phyloP scores from a whole-genome alignment of 192 early-diverging fungal species.

The Coemansia sp. region DNA sequence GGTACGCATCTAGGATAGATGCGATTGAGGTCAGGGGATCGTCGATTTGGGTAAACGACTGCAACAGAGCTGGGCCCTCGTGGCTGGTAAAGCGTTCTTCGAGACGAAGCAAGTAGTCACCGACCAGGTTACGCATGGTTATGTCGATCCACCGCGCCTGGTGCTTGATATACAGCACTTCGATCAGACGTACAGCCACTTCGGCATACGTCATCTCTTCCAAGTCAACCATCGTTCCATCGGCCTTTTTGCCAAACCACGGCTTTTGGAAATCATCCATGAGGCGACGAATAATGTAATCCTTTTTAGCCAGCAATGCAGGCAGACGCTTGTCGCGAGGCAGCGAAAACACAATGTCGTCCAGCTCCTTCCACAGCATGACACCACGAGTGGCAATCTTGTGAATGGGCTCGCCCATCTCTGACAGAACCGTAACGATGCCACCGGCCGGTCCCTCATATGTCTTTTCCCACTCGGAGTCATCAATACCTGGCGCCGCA shows the following conservation, averaged over 20 bases:
- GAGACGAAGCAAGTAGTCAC: constrained; percentile 82
- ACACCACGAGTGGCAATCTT: constrained; percentile 95
- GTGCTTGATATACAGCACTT: constrained; percentile 75
- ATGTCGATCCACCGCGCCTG: constrained; percentile 85
- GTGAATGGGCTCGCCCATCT: constrained; percentile 96
- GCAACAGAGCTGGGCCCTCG: constrained; percentile 17
- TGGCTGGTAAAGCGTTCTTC: constrained; percentile 78
- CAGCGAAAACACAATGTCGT: constrained; percentile 85
- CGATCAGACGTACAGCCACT: constrained; percentile 79
- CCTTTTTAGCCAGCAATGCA: constrained; percentile 81
- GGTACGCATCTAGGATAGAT: constrained; percentile 21
- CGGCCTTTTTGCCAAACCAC: constrained; percentile 88
- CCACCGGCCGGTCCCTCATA: constrained; percentile 87
- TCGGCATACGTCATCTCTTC: constrained; percentile 94
- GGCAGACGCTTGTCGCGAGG: constrained; percentile 86
- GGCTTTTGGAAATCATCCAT: constrained; percentile 95
- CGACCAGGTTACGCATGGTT: constrained; percentile 77
- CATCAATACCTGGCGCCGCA: constrained; percentile 77
- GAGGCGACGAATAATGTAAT: constrained; percentile 87
- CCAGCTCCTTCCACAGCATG: constrained; percentile 90
- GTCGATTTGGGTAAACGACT: constrained; percentile 34
- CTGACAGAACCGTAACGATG: constrained; percentile 90
- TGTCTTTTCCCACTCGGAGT: constrained; percentile 89
- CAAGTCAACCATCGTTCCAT: constrained; percentile 72
- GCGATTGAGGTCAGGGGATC: constrained; percentile 40